Evolutionary conservation across 257 asterid species (phyloP).

Genomic region (Primulina huaijiensis): DNA sequence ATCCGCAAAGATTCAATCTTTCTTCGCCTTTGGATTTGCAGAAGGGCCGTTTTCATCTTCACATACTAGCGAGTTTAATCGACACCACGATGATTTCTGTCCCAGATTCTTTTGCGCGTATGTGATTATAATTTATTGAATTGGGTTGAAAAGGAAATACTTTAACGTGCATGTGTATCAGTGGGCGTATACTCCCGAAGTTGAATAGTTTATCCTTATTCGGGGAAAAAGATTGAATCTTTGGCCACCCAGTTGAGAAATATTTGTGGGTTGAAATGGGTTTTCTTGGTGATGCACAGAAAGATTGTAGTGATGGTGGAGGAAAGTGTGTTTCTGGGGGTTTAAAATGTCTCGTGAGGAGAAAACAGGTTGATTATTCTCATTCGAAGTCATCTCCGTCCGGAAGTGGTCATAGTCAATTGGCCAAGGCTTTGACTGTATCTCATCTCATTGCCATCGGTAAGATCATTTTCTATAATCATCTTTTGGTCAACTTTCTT

Average conservation of each 20-base stretch:
- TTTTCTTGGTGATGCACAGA: constrained; percentile 38
- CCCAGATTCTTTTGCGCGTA: constrained; percentile 25
- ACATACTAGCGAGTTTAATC: not conserved
- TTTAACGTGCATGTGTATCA: not conserved
- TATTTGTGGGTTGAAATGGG: constrained; percentile 40
- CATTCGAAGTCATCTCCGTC: constrained; percentile 38
- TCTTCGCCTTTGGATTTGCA: constrained; percentile 27
- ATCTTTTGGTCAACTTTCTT: constrained; percentile 1
- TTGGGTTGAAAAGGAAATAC: not conserved
- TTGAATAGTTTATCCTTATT: not conserved
- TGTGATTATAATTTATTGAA: constrained; percentile 22
- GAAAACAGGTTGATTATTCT: constrained; percentile 86
- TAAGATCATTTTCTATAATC: constrained; percentile 16
- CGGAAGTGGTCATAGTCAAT: constrained; percentile 42
- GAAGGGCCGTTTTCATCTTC: constrained; percentile 1
- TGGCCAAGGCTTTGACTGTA: constrained; percentile 69
- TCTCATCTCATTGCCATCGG: constrained; percentile 90
- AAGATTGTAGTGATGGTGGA: constrained; percentile 35
- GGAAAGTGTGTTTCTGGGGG: constrained; percentile 40
- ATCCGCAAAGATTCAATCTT: constrained; percentile 11
- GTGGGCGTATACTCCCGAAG: not conserved
- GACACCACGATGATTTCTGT: constrained; percentile 19
- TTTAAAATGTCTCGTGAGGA: constrained; percentile 64
- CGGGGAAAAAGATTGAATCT: constrained; percentile 28
- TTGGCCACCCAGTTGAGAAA: constrained; percentile 21